Percentiles rank a stretch among this genome's conserved stretches.
Conservation (phyloP, 495 filamentous ascomycete species). For the Talaromyces proteolyticus region DNA sequence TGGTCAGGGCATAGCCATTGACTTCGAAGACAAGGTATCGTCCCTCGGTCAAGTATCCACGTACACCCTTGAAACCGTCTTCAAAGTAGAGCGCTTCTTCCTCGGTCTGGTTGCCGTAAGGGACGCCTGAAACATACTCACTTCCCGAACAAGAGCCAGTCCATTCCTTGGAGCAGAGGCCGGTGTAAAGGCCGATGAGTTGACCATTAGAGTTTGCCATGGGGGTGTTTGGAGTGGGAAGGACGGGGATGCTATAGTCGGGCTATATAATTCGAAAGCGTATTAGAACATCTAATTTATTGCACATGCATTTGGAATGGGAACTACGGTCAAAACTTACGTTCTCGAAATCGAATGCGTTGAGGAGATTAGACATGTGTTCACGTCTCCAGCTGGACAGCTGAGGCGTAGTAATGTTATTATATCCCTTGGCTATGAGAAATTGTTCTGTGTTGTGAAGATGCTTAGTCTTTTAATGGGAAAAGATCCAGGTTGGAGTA, state of each 20-base stretch:
- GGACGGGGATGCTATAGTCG: conserved; percentile 4
- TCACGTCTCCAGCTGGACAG: background rate
- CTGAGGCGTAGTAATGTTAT: conserved; percentile 3
- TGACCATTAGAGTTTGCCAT: conserved; percentile 1
- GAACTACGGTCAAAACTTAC: too few relatives aligned
- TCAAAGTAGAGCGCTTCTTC: conserved; percentile 3
- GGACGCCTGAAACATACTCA: background rate
- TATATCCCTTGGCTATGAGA: conserved; percentile 1
- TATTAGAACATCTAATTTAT: too few relatives aligned
- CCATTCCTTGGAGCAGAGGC: conserved; percentile 3
- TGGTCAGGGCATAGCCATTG: background rate
- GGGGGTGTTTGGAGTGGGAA: conserved; percentile 1
- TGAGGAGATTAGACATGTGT: conserved; percentile 3
- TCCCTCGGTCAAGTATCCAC: conserved; percentile 4
- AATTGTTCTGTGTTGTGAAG: background rate
- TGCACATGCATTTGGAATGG: too few relatives aligned
- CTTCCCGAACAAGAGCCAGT: background rate
- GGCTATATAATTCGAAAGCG: too few relatives aligned
- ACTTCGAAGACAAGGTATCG: background rate
- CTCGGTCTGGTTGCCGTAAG: conserved; percentile 5
- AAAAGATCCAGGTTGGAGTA: too few relatives aligned
- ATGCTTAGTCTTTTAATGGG: too few relatives aligned
- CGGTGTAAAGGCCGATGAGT: conserved; percentile 3
- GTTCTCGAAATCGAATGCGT: conserved; percentile 2
- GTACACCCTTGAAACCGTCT: background rate